Evolutionary conservation across 768 basidiomycete species (phyloP), one percentile per base, ranked within the genome.

Genomic region (Plicaturopsis crispa): DNA sequence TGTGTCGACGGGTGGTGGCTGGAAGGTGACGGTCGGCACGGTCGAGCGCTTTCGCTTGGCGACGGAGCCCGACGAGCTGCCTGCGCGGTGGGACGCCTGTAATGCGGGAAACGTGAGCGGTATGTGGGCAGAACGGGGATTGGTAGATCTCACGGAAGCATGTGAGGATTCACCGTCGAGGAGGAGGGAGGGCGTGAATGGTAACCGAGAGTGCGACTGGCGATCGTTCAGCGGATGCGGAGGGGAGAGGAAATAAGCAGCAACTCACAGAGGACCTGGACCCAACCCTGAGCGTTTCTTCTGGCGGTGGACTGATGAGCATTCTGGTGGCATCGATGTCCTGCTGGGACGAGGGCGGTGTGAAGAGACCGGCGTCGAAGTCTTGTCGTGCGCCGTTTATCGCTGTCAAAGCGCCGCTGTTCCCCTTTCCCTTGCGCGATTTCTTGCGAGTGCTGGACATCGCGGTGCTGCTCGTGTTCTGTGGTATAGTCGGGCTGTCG

Each of bases 261-360:
- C n/a, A n/a, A n/a, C n/a, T n/a, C n/a, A n/a, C n/a, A n/a, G n/a
- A n/a, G n/a, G n/a, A 28, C 42, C 43, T 4, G 53, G 51, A 8
- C 36, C 45, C 2, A 47, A 32, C 14, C 30, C 55, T 44, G 6
- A 77, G 52, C 1, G 58, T 60, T 45, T 81, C 78, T 46, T 81
- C 78, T 2, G 78, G 78, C 2, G 78, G 78, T 2, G 78, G 78
- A 46, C 78, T 79, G 43, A 81, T 76, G 26, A 67, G 44, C 51
- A 59, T 59, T 37, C 51, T 48, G 1, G 57, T 40, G 1, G 55
- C 38, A 18, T 53, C 51, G 31, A 30, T 63, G 51, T 44, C 61
- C 57, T 41, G 56, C 47, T 49, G 61, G 41, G 48, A 53, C 13
- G 46, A 44, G 11, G 55, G 51, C 3, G 52, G 54, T 2, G 54